A percentile compares a stretch with the other conserved stretches of the same genome.
phyloP scores from a whole-genome alignment of 78 protist genomes.

The Dictyostelium intermedium region DNA sequence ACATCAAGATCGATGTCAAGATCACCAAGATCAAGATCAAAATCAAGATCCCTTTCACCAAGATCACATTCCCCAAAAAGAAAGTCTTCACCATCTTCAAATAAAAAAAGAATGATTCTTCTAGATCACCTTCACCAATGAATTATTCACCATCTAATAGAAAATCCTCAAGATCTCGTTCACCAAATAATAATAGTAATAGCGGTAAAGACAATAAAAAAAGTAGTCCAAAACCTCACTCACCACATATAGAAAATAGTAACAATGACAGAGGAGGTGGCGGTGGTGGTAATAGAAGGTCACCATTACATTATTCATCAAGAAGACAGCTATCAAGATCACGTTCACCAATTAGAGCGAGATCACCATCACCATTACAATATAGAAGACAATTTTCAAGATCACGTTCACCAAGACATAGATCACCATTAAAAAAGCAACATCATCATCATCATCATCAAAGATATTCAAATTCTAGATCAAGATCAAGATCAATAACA shows the following conservation, averaged over 20 bases:
- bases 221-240: not conserved
- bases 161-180: conserved; percentile 23
- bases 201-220: not conserved
- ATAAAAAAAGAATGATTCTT: too few species aligned
- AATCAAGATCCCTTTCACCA: conserved; percentile 15
- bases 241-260: not conserved
- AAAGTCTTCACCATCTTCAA: conserved; percentile 1
- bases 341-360: not conserved
- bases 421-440: conserved; percentile 11
- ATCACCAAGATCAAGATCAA: conserved; percentile 18
- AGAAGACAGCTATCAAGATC: conserved; percentile 22
- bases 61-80: not conserved
- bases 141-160: not conserved
- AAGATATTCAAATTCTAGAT: conserved; percentile 5
- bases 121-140: not conserved
- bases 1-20: not conserved
- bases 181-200: not conserved
- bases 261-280: not conserved
- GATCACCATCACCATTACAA: conserved; percentile 8
- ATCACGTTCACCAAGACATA: not conserved
- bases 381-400: not conserved
- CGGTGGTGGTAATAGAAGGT: not conserved
- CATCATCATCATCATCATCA: not conserved
- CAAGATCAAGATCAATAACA: not conserved
- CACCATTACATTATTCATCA: not conserved